Evolutionary conservation across 345 rosid genomes (phyloP), one percentile per base, ranked within the genome.

Genomic region (Atalantia buxifolia): DNA sequence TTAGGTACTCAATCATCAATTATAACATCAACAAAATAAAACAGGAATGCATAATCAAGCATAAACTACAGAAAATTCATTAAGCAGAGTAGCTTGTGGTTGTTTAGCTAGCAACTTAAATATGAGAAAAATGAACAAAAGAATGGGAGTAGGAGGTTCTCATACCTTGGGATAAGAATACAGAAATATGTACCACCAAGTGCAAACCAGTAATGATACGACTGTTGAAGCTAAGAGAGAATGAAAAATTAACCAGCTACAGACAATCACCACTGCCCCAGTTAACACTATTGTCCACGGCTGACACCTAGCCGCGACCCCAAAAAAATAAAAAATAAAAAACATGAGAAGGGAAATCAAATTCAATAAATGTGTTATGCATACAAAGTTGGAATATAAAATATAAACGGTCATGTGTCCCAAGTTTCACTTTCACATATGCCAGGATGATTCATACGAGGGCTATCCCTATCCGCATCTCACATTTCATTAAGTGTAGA

Each of bases 141-240:
- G 60, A 80, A 19, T 28, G 55, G 9, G 19, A 50, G 7, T 18
- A 24, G 36, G 21, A 30, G 55, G 40, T 1, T 55, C 57, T 3
- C 56, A 31, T 83, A 93, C 98, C 98, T 91, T 93, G 50, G 98
- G 98, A 86, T 92, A 95, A 83, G 93, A 82, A 68, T 91, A 92
- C 14, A 92, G 92, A 80, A 93, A 95, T 64, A 92, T 82, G 88
- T 92, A 93, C 98, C 97, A 95, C 98, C 99, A 95, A 50, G 81
- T 28, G 76, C 90, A 75, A 45, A 91, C 87, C 35, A 89, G 77
- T 53, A 86, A 80, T 38, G 81, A 36, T 13, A 85, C 78, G 50
- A 87, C 72, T 7, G 90, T 73, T 61, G 99, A 87, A 77, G 88
- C 85, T 68, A 87, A 65, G 36, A 85, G 77, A 1, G 99, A 93